phyloP scores from a whole-genome alignment of 345 rosid genomes.

The Acer negundo region DNA sequence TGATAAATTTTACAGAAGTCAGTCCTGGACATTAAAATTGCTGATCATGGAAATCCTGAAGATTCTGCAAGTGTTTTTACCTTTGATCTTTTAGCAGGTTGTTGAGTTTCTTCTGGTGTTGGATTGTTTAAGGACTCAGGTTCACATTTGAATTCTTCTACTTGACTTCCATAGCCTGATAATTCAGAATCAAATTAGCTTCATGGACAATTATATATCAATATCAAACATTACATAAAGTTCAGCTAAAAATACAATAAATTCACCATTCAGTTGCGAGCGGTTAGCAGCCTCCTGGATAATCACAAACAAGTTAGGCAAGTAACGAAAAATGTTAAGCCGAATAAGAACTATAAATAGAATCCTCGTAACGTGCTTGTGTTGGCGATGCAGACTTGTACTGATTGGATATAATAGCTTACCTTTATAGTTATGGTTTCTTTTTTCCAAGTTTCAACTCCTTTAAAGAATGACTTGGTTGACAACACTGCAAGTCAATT shows the following conservation, averaged over 20 bases:
- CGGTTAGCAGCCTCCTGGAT: constrained; percentile 37
- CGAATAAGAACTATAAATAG: background rate
- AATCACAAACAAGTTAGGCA: constrained; percentile 1
- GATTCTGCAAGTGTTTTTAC: constrained; percentile 11
- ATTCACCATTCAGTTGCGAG: constrained; percentile 27
- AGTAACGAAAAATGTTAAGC: background rate
- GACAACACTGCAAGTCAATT: constrained; percentile 31
- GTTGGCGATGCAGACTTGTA: background rate
- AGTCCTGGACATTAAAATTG: background rate
- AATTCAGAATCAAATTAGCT: background rate
- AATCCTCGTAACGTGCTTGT: too few species aligned
- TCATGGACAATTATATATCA: too few species aligned
- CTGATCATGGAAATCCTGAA: background rate
- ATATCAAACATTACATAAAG: background rate
- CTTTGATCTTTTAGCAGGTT: constrained; percentile 20
- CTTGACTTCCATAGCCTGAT: constrained; percentile 25
- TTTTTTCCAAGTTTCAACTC: constrained; percentile 48
- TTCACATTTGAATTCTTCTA: constrained; percentile 24
- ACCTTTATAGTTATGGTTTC: constrained; percentile 41
- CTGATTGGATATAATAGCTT: background rate
- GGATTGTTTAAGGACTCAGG: constrained; percentile 21
- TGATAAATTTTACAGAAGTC: constrained; percentile 13
- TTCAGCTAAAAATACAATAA: background rate
- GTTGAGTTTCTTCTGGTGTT: constrained; percentile 9
- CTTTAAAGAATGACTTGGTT: constrained; percentile 43